phyloP scores from a whole-genome alignment of 345 rosid genomes.

The Eucalyptus polyanthemos region DNA sequence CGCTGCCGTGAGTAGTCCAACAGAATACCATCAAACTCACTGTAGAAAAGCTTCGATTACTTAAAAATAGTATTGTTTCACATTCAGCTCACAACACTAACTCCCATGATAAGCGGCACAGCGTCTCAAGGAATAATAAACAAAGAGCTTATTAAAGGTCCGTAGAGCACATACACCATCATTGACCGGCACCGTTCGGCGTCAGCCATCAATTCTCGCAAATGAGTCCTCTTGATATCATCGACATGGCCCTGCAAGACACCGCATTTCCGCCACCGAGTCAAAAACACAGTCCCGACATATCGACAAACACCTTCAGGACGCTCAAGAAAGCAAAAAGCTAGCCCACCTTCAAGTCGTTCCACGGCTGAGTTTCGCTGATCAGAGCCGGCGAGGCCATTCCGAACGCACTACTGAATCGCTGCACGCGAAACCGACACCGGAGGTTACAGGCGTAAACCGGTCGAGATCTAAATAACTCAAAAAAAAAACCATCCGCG shows the following conservation, averaged over 20 bases:
- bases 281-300: background rate
- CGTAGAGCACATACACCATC: slow-evolving; percentile 40
- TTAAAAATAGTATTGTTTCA: background rate
- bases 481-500: background rate
- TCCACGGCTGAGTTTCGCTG: slow-evolving; percentile 69
- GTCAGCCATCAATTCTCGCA: slow-evolving; percentile 75
- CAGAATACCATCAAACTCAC: slow-evolving; percentile 67
- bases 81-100: background rate
- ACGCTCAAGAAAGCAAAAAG: background rate
- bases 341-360: slow-evolving; percentile 62
- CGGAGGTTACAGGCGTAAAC: background rate
- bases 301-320: background rate
- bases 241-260: slow-evolving; percentile 50
- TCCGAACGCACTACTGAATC: background rate
- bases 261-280: no score
- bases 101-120: background rate
- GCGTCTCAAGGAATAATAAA: background rate
- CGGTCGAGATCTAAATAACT: background rate
- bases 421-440: background rate
- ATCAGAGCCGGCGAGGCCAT: slow-evolving; percentile 68
- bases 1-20: slow-evolving; percentile 79
- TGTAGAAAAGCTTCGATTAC: background rate
- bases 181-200: slow-evolving; percentile 54
- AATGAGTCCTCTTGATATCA: slow-evolving; percentile 60
- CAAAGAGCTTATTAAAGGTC: background rate